A percentile compares a stretch with the other conserved stretches of the same genome.
Conservation (phyloP, 192 early-diverging fungal species). For the Podila epigama region DNA sequence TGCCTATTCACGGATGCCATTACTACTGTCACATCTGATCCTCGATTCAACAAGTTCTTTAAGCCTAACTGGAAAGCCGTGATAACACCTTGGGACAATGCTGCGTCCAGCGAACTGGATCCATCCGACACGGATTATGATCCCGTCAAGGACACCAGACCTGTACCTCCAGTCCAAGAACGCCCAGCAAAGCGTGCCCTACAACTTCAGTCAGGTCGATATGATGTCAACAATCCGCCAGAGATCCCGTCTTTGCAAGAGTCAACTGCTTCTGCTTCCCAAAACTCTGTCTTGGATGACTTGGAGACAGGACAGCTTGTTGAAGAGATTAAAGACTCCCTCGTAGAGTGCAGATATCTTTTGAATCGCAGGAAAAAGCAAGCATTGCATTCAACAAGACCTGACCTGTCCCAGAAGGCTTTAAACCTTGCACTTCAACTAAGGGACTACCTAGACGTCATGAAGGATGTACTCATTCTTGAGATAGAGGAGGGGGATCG, state of each 20-base stretch:
- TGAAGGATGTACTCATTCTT: slow-evolving; percentile 3
- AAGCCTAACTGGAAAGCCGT: not conserved
- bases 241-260: not conserved
- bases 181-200: not conserved
- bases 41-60: slow-evolving; percentile 2
- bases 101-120: not conserved
- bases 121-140: not conserved
- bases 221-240: not conserved
- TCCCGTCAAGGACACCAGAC: not conserved
- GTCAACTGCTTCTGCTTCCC: not conserved
- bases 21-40: not conserved
- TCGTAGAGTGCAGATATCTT: slow-evolving; percentile 4
- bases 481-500: not conserved
- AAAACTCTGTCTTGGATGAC: not conserved
- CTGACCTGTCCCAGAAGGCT: not conserved
- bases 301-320: not conserved
- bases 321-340: not conserved
- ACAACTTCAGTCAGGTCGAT: not conserved
- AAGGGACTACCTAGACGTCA: not conserved
- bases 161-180: not conserved
- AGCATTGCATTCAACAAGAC: not conserved
- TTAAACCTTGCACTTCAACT: not conserved
- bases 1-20: not conserved
- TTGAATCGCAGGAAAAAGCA: not conserved
- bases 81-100: not conserved